A percentile compares a stretch with the other conserved stretches of the same genome.
phyloP scores from a whole-genome alignment of 129 eudicot species.

The Saussurea involucrata region DNA sequence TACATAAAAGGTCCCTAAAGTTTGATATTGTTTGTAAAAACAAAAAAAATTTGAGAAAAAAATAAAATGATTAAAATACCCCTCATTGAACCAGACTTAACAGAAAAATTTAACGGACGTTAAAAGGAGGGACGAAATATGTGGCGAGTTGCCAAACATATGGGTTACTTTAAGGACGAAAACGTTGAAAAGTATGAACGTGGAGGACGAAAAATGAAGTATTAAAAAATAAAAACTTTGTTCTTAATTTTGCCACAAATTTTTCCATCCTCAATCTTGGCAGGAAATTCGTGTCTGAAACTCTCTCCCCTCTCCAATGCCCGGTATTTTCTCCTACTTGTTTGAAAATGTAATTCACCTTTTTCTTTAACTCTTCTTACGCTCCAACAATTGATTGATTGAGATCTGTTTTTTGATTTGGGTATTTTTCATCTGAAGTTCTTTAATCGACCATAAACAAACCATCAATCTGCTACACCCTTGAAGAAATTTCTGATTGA shows the following conservation, averaged over 20 bases:
- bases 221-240: not conserved
- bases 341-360: slow-evolving; percentile 22
- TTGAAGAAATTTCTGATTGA: not conserved
- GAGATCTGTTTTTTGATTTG: not conserved
- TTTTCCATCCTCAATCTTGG: slow-evolving; percentile 10
- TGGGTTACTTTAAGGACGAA: too few species aligned
- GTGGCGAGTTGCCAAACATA: too few species aligned
- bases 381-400: not conserved
- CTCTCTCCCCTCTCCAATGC: slow-evolving; percentile 8
- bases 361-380: slow-evolving; percentile 18
- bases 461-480: slow-evolving; percentile 28
- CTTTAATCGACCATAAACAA: slow-evolving; percentile 10
- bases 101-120: too few species aligned
- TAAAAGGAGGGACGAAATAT: too few species aligned
- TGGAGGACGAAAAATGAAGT: not conserved
- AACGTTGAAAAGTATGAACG: too few species aligned
- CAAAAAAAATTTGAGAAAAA: too few species aligned
- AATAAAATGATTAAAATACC: too few species aligned
- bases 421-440: not conserved
- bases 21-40: too few species aligned
- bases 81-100: too few species aligned
- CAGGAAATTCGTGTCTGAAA: slow-evolving; percentile 28
- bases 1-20: too few species aligned
- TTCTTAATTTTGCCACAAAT: slow-evolving; percentile 27
- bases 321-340: slow-evolving; percentile 27